Conservation (phyloP, 345 rosid species). For the Sisymbrium irio region DNA sequence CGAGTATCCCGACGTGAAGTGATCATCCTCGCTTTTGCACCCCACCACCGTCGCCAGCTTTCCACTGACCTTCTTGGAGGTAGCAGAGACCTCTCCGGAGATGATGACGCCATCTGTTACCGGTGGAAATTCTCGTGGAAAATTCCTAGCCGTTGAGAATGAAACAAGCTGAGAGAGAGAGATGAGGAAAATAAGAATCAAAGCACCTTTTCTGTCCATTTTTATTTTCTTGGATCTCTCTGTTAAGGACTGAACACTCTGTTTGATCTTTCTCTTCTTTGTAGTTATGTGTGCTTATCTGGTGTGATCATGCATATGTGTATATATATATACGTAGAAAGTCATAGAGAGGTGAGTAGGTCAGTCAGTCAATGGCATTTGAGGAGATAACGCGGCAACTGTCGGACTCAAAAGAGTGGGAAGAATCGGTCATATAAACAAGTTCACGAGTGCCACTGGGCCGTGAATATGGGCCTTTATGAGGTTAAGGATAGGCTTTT, state of each 20-base stretch:
- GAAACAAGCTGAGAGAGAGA: neutral
- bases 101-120: slow-evolving; percentile 6
- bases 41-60: slow-evolving; percentile 7
- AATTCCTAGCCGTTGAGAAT: slow-evolving; percentile 14
- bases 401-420: slow-evolving; percentile 14
- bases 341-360: neutral
- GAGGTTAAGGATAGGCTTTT: too few relatives aligned
- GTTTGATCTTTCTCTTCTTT: neutral
- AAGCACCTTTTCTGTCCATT: slow-evolving; percentile 11
- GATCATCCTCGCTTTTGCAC: slow-evolving; percentile 19
- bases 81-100: slow-evolving; percentile 4
- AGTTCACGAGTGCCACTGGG: too few relatives aligned
- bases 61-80: neutral
- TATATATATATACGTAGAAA: neutral
- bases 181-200: slow-evolving; percentile 3
- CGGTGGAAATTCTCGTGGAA: neutral
- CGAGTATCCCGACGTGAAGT: neutral
- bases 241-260: neutral
- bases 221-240: neutral
- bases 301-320: neutral
- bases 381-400: slow-evolving; percentile 19
- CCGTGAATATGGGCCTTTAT: too few relatives aligned
- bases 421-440: slow-evolving; percentile 16
- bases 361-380: slow-evolving; percentile 15
- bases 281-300: neutral